Evolutionary conservation across 768 basidiomycete genomes (phyloP), one percentile per base, ranked within the genome.

Genomic region (Tylopilus felleus): DNA sequence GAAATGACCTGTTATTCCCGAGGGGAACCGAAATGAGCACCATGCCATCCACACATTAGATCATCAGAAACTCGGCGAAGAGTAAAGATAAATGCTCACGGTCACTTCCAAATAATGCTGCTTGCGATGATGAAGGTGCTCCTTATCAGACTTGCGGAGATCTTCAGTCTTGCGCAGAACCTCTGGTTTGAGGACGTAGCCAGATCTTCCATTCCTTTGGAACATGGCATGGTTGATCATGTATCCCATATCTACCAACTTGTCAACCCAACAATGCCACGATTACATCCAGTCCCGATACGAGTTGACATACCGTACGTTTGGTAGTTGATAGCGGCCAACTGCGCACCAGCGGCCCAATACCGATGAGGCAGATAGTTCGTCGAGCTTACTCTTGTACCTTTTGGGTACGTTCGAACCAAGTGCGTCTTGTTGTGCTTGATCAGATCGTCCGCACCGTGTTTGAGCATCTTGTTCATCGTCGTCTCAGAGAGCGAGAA

Each of bases 151-250:
- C n/a, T 71, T 71, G 8, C 92, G 78, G 3, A 49, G 52, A 28
- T 65, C 64, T 10, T 84, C 79, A 27, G 78, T 75, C n/a, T 71
- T 71, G 8, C 93, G 78, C 12, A 98, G 77, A 2, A 87, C 83
- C 4, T 77, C 77, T 2, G 96, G 96, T 67, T 98, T 97, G 38
- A 97, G 80, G 2, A 99, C 85, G 63, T 92, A 97, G 0, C 96
- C 96, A 2, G 82, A 78, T 6, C 88, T 80, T n/a, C 88, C 90
- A 60, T 96, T 95, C 4, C 89, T 79, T 58, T 87, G 85, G 71
- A 99, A 99, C 92, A 98, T 94, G 7, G 95, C 92, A 56, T 90
- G 84, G 64, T 97, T 99, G 68, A 98, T 91, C 75, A 87, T 85
- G 65, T 87, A 89, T 2, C 93, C 94, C 47, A 93, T 72, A 71